phyloP scores from a whole-genome alignment of 306 rosid genomes.

The Quercus ilex region DNA sequence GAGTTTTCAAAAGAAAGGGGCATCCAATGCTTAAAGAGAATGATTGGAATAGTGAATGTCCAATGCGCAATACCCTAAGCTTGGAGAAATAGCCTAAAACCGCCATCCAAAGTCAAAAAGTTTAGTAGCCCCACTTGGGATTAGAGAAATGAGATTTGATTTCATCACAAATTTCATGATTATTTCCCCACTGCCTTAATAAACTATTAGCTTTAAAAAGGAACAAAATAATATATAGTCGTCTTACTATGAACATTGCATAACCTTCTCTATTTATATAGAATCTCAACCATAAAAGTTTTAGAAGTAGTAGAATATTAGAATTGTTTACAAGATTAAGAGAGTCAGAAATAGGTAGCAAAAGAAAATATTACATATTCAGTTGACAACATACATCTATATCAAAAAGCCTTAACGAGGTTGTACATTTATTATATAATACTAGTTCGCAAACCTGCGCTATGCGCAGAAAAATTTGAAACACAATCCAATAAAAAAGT shows the following conservation, averaged over 20 bases:
- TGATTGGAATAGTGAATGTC: conserved; percentile 20
- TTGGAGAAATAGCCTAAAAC: conserved; percentile 12
- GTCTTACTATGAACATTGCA: conserved; percentile 1
- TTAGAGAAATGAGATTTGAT: conserved; percentile 13
- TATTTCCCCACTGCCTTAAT: conserved; percentile 2
- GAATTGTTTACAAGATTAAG: no score
- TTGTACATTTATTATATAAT: no score
- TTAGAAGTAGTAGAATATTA: neutral
- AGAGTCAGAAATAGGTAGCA: no score
- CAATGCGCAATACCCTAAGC: neutral
- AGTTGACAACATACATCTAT: no score
- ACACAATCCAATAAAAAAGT: no score
- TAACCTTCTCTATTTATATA: conserved; percentile 17
- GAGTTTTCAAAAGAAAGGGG: conserved; percentile 26
- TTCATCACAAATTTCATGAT: conserved; percentile 22
- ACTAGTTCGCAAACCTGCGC: no score
- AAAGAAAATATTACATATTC: no score
- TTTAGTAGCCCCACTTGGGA: conserved; percentile 3
- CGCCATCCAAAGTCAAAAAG: conserved; percentile 18
- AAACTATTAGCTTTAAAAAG: neutral
- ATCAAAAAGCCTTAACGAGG: no score
- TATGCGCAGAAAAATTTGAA: no score
- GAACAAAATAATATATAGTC: conserved; percentile 12
- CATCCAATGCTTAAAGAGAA: conserved; percentile 50
- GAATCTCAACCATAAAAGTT: neutral